Evolutionary conservation across 2,329 filamentous ascomycete species (phyloP), one percentile per base, ranked within the genome.

Genomic region (Lecanicillium sp.): DNA sequence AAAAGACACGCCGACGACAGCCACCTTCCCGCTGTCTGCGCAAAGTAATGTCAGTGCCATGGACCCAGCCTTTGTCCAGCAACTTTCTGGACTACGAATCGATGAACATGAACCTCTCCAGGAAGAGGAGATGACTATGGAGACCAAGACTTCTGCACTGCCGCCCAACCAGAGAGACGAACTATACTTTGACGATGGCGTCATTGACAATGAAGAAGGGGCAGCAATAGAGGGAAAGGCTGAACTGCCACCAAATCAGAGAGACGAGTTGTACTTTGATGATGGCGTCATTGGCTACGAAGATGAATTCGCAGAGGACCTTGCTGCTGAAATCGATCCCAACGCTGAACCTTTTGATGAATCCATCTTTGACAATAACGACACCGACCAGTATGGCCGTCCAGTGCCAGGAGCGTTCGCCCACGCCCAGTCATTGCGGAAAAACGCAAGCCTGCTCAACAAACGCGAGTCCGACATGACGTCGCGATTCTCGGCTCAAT

Each of bases 211-310:
- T n/a, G n/a, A n/a, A n/a, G n/a, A n/a, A n/a, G n/a, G n/a, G n/a
- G n/a, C n/a, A n/a, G n/a, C 17, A 3, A 11, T 17, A 12, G 37
- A 23, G 3, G n/a, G 24, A 5, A 11, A 8, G 6, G 8, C 29
- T 8, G 14, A 21, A 5, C 21, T 42, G 17, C 23, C 17, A 7
- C 37, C 39, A 43, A 27, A 15, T 6, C 15, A 67, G 43, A 74
- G 79, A 27, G 81, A 84, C 54, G 84, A 87, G 53, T 67, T 87
- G 24, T 87, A 87, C 60, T 88, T 84, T 58, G 81, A 86, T 53
- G 81, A 81, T 58, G 83, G 81, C 2, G 64, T 80, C 55, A 72
- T 75, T 12, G 73, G 49, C 64, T 78, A 58, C 46, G 67, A 71
- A 33, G 60, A 62, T 17, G 67, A 69, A 44, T 74, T 77, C 55